Evolutionary conservation across 345 rosid species (phyloP).

Genomic region (Camelina sativa): DNA sequence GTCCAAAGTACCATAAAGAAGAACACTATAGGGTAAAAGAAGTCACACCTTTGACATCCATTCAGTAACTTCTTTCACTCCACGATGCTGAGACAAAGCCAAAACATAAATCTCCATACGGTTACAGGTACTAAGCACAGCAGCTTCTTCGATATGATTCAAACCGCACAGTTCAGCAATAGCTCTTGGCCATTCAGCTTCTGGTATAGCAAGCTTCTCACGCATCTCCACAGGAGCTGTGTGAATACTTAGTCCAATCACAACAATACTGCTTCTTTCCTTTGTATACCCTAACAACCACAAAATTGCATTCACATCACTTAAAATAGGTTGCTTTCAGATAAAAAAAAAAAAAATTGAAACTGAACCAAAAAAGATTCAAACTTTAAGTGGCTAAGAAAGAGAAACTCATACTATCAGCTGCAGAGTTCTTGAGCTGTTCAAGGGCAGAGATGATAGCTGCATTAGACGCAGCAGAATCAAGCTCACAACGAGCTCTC

Average conservation of each 20-base stretch:
- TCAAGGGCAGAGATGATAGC: constrained; percentile 65
- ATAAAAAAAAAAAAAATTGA: not conserved
- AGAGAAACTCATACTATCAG: constrained; percentile 52
- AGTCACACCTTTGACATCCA: constrained; percentile 85
- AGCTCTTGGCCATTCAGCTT: constrained; percentile 86
- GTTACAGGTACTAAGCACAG: constrained; percentile 85
- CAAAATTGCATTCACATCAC: not conserved
- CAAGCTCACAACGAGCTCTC: constrained; percentile 52
- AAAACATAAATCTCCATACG: constrained; percentile 80
- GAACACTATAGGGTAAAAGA: not conserved
- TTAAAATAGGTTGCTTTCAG: not conserved
- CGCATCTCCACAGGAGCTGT: constrained; percentile 84
- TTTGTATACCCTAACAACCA: constrained; percentile 62
- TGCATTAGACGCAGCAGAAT: constrained; percentile 37
- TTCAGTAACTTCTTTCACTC: constrained; percentile 83
- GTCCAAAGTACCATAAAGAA: not conserved
- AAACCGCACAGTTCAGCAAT: constrained; percentile 79
- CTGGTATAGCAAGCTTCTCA: constrained; percentile 81
- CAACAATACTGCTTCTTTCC: constrained; percentile 77
- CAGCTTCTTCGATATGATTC: constrained; percentile 91
- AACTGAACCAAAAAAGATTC: constrained; percentile 12
- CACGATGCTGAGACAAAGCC: constrained; percentile 79
- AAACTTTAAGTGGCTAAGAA: not conserved
- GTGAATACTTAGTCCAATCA: constrained; percentile 77
- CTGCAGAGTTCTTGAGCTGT: constrained; percentile 70